phyloP scores from a whole-genome alignment of 331 rosid genomes.

The Prunus yedoensis region DNA sequence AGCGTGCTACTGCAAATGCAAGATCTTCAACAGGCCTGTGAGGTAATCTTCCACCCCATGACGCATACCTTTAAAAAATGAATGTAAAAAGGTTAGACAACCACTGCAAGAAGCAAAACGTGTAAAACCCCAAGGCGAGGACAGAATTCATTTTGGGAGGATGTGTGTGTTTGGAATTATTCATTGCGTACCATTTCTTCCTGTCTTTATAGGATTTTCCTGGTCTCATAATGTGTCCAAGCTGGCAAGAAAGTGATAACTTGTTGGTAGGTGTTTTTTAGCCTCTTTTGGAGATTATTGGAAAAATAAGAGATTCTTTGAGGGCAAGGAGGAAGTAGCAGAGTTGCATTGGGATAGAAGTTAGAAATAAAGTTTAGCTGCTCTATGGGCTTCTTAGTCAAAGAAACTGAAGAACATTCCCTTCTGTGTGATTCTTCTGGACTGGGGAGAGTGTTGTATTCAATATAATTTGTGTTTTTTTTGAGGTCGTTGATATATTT shows the following conservation, averaged over 20 bases:
- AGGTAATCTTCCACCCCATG: slow-evolving; percentile 88
- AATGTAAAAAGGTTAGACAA: slow-evolving; percentile 5
- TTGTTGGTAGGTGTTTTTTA: no score
- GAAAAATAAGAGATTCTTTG: no score
- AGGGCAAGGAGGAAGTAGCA: no score
- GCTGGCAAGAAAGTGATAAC: no score
- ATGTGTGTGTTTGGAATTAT: no score
- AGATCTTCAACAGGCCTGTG: slow-evolving; percentile 97
- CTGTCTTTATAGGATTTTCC: no score
- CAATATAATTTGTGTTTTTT: not conserved
- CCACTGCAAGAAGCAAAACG: not conserved
- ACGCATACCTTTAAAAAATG: slow-evolving; percentile 62
- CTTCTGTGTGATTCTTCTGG: not conserved
- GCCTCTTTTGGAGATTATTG: no score
- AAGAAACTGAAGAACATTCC: not conserved
- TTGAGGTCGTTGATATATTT: not conserved
- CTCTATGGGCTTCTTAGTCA: not conserved
- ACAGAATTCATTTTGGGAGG: no score
- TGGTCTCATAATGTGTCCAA: no score
- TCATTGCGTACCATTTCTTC: no score
- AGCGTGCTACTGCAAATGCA: slow-evolving; percentile 97
- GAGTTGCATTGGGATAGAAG: not conserved
- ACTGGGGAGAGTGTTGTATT: not conserved
- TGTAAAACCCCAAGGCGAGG: not conserved
- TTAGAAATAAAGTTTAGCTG: not conserved